A percentile compares a stretch with the other conserved stretches of the same genome.
Evolutionary conservation across 2,329 filamentous ascomycete species (phyloP).

Genomic region (Aspergillus tanneri): DNA sequence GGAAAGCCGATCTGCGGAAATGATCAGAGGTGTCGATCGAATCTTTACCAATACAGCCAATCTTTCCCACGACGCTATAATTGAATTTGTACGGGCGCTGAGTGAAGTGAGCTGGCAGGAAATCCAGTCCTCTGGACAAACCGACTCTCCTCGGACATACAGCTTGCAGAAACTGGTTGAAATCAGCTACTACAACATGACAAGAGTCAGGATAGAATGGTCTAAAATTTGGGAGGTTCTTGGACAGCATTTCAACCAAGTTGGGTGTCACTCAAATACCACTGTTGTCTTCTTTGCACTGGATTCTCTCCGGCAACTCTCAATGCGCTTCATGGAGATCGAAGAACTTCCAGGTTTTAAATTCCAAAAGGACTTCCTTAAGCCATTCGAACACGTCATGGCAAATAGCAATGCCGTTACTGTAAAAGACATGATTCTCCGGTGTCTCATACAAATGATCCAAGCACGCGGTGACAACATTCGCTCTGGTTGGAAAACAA

Average conservation of each 20-base stretch:
- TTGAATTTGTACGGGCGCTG: slow-evolving; percentile 87
- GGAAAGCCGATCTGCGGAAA: slow-evolving; percentile 88
- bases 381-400: slow-evolving; percentile 97
- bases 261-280: slow-evolving; percentile 94
- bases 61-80: slow-evolving; percentile 88
- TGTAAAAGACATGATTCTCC: slow-evolving; percentile 95
- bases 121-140: slow-evolving; percentile 94
- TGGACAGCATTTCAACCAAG: slow-evolving; percentile 97
- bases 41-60: slow-evolving; percentile 97
- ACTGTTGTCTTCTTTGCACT: slow-evolving; percentile 96
- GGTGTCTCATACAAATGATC: slow-evolving; percentile 98
- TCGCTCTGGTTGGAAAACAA: slow-evolving; percentile 95
- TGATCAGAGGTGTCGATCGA: slow-evolving; percentile 86
- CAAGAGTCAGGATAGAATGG: slow-evolving; percentile 96
- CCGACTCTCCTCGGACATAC: slow-evolving; percentile 93
- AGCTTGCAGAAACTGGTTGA: slow-evolving; percentile 97
- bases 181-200: slow-evolving; percentile 99
- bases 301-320: slow-evolving; percentile 90
- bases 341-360: slow-evolving; percentile 98
- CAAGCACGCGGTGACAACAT: slow-evolving; percentile 96
- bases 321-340: slow-evolving; percentile 98
- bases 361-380: slow-evolving; percentile 98
- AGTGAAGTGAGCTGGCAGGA: slow-evolving; percentile 99
- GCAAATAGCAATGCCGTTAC: slow-evolving; percentile 85
- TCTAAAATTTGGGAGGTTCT: slow-evolving; percentile 95